Evolutionary conservation across 306 rosid species (phyloP), one percentile per base, ranked within the genome.

Genomic region (Echinosophora koreensis): DNA sequence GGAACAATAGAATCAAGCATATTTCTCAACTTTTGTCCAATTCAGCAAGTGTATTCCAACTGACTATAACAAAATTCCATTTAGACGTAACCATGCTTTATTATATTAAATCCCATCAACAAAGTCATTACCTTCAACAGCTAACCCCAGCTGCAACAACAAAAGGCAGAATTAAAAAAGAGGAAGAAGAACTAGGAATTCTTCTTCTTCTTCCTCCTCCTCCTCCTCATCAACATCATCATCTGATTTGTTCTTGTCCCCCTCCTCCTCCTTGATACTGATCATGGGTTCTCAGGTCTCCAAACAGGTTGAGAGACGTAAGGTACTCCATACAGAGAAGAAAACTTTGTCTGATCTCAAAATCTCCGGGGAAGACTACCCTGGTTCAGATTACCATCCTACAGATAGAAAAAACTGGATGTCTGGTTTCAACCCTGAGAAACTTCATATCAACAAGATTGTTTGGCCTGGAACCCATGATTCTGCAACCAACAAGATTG

Each of bases 381-480:
- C 98, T 4, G 90, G 92, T 0, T 68, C 76, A 42, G 88, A 88
- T 16, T 88, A 83, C 81, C 73, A 30, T 14, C 96, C 97, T 1
- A 5, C 77, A 7, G 97, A 92, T 27, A 87, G 97, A 9, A 90
- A 90, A 76, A 90, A 66, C 13, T 95, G 98, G 98, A 92, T 95
- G 98, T 56, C 81, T 0, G 83, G 66, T 18, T 88, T 95, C 15
- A 80, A 78, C 73, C 86, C 93, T 0, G 96, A 92, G 8, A 90
- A 85, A 18, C 38, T 90, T 12, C 82, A 63, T 2, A 69, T 92
- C 14, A 83, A 88, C 16, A 72, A 87, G 83, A 88, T 95, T 5
- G 88, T 95, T 4, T 95, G 97, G 97, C 98, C 97, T 0, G 98
- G 98, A 74, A 95, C 97, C 2, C 98, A 95, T 69, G 97, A 95